Evolutionary conservation across 768 basidiomycete genomes (phyloP).

Genomic region (Hebeloma cylindrosporum): DNA sequence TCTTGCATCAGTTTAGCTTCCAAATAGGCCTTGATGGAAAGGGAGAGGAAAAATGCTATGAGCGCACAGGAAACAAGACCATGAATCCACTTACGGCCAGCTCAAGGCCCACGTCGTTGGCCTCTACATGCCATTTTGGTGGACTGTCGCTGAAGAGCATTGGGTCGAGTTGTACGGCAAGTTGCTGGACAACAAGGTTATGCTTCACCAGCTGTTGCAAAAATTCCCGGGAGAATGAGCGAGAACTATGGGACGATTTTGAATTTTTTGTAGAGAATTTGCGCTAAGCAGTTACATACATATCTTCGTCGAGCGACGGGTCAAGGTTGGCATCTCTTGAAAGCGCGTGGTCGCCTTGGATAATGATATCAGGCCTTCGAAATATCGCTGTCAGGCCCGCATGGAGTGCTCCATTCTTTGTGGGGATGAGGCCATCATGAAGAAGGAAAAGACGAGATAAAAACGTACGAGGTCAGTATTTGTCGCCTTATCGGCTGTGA

Average conservation of each 20-base stretch:
- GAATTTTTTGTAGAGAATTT: background rate
- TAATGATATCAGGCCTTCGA: slow-evolving; percentile 53
- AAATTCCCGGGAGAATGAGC: slow-evolving; percentile 46
- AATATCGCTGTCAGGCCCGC: slow-evolving; percentile 48
- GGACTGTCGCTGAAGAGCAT: slow-evolving; percentile 47
- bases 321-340: slow-evolving; percentile 30
- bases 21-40: slow-evolving; percentile 52
- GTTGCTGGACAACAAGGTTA: slow-evolving; percentile 54
- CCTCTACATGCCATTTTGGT: slow-evolving; percentile 54
- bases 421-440: slow-evolving; percentile 11
- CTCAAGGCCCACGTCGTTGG: slow-evolving; percentile 56
- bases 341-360: slow-evolving; percentile 51
- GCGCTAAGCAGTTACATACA: too few relatives aligned
- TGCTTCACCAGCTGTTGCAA: slow-evolving; percentile 54
- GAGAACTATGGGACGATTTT: slow-evolving; percentile 18
- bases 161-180: slow-evolving; percentile 53
- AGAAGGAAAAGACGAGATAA: background rate
- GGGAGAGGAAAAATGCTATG: slow-evolving; percentile 1
- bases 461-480: slow-evolving; percentile 60
- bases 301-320: slow-evolving; percentile 29
- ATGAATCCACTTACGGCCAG: slow-evolving; percentile 47
- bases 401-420: slow-evolving; percentile 47
- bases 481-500: slow-evolving; percentile 51
- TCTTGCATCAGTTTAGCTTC: slow-evolving; percentile 60
- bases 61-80: slow-evolving; percentile 8